Evolutionary conservation across 495 filamentous ascomycete species (phyloP).

Genomic region (Neurospora sublineolata): DNA sequence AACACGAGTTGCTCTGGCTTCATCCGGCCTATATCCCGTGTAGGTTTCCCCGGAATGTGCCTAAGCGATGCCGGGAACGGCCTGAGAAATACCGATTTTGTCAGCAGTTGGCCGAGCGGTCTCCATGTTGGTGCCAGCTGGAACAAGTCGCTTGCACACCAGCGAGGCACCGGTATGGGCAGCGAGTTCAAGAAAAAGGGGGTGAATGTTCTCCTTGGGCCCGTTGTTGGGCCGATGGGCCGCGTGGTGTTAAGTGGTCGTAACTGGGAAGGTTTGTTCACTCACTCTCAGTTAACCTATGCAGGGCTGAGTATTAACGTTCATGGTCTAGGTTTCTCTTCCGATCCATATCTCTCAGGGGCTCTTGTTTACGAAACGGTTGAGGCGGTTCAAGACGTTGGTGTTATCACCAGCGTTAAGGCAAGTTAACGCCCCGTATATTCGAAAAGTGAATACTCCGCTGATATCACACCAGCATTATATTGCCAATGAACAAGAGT

Average conservation of each 20-base stretch:
- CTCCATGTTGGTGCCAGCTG: constrained; percentile 49
- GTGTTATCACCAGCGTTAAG: constrained; percentile 45
- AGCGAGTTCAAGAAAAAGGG: constrained; percentile 50
- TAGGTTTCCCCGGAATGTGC: constrained; percentile 52
- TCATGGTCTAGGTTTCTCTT: constrained; percentile 28
- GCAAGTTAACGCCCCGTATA: constrained; percentile 31
- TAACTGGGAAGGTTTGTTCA: constrained; percentile 41
- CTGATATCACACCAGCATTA: constrained; percentile 34
- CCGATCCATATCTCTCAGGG: constrained; percentile 40
- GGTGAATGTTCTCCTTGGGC: constrained; percentile 55
- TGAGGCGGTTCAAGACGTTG: constrained; percentile 37
- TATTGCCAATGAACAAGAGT: constrained; percentile 57
- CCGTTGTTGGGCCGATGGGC: constrained; percentile 48
- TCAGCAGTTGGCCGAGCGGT: constrained; percentile 44
- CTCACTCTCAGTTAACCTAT: neutral
- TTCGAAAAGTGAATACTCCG: neutral
- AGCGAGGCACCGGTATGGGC: constrained; percentile 42
- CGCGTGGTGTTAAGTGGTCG: constrained; percentile 41
- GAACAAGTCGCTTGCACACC: constrained; percentile 41
- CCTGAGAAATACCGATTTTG: constrained; percentile 47
- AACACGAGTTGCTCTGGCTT: constrained; percentile 43
- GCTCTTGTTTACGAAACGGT: constrained; percentile 34
- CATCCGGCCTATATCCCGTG: constrained; percentile 38
- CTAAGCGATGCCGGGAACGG: constrained; percentile 54
- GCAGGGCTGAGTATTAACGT: neutral